Evolutionary conservation across 306 rosid genomes (phyloP).

Genomic region (Prinsepia uniflora): DNA sequence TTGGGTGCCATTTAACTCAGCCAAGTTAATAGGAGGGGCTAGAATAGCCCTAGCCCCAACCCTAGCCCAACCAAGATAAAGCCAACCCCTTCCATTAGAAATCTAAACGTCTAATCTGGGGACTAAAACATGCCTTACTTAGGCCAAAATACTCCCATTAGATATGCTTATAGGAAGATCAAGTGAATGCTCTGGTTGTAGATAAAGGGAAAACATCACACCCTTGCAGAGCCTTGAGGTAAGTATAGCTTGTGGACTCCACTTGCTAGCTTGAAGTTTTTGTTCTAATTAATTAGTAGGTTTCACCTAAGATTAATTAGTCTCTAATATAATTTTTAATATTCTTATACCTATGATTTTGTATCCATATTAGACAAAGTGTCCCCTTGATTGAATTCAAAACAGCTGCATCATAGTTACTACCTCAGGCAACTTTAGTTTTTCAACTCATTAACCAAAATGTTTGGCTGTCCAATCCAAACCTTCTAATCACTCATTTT

Average conservation of each 20-base stretch:
- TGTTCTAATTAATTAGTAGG: conserved; percentile 42
- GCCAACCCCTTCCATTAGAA: no score
- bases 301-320: conserved; percentile 55
- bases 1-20: no score
- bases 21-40: no score
- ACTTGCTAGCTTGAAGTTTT: conserved; percentile 28
- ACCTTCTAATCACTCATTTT: neutral
- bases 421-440: conserved; percentile 20
- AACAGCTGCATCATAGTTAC: conserved; percentile 24
- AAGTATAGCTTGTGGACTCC: conserved; percentile 45
- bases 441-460: conserved; percentile 2
- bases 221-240: conserved; percentile 21
- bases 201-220: conserved; percentile 37
- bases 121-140: no score
- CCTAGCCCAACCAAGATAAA: no score
- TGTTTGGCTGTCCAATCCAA: conserved; percentile 16
- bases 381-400: conserved; percentile 72
- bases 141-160: no score
- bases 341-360: conserved; percentile 42
- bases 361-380: conserved; percentile 57
- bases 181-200: conserved; percentile 33
- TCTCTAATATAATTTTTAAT: conserved; percentile 28
- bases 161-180: no score
- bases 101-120: no score
- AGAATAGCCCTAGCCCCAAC: no score